Conservation (phyloP, 805 yeast species). For the Metschnikowia cubensis region DNA sequence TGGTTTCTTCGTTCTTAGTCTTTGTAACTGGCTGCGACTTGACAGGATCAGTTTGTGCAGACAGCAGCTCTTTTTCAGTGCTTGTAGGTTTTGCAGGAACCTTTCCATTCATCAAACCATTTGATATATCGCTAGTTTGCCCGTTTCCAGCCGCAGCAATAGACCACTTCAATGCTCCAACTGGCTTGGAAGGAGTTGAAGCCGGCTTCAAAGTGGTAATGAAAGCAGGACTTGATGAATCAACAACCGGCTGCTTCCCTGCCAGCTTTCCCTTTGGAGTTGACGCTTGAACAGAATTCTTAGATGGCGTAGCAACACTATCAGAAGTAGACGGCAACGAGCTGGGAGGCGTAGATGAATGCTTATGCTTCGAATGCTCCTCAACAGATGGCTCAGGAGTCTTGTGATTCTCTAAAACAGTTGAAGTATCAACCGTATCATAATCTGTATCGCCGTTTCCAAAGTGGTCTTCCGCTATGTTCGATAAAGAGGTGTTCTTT, state of each 20-base stretch:
- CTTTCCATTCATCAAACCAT: conserved; percentile 3
- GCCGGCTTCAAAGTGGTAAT: conserved; percentile 51
- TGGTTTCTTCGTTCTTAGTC: conserved; percentile 12
- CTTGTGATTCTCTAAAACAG: conserved; percentile 1
- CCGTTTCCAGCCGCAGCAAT: conserved; percentile 45
- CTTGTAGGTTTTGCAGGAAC: neutral
- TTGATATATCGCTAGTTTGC: conserved; percentile 5
- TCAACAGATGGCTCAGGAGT: conserved; percentile 3
- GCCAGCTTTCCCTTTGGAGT: conserved; percentile 15
- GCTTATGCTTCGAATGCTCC: neutral
- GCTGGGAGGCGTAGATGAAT: neutral
- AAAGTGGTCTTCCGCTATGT: conserved; percentile 4
- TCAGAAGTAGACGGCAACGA: neutral
- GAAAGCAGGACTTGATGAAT: conserved; percentile 35
- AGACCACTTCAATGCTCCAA: conserved; percentile 54
- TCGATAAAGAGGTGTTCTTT: conserved; percentile 9
- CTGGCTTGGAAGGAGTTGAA: conserved; percentile 48
- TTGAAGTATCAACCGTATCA: conserved; percentile 1
- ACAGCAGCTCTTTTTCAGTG: neutral
- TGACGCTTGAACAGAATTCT: neutral
- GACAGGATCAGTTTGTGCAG: neutral
- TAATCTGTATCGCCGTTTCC: neutral
- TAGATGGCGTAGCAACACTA: conserved; percentile 4
- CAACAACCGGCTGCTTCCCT: conserved; percentile 18
- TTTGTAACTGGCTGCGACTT: neutral